Base-by-base conservation (phyloP, 2,329 filamentous ascomycete genomes). In the Phialophora expanda region DNA sequence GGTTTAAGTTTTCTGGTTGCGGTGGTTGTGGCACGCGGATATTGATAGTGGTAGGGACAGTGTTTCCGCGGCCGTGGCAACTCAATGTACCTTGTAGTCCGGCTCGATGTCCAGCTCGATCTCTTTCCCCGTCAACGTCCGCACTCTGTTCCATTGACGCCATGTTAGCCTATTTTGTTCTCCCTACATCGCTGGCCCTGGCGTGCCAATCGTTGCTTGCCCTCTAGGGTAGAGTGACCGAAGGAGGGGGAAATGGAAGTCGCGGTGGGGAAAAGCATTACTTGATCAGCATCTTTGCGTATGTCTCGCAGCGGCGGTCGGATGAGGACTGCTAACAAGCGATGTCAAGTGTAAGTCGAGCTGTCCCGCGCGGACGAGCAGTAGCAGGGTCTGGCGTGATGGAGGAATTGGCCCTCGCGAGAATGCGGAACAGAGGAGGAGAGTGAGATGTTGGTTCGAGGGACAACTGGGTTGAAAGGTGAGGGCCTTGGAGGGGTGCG, bases 71-170 rank as follows among this genome's bases (percentile, higher is more conserved):
- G 8, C 38, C 12, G 5, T 44, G 14, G 17, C 38, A 44, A n/a
- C 17, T 44, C 38, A 44, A 60, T 54, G n/a, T 81, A 96, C 93
- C 86, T 93, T 97, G 86, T 96, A 96, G 76, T 92, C 89, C 61
- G 88, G 85, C 84, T 98, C 95, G 77, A 99, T 96, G 77, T 98
- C 93, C 75, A 99, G 88, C 85, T 98, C 94, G 78, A 98, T 98
- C 83, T 99, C 93, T 85, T 98, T 98, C 76, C 95, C 95, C 70
- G 95, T 98, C 71, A 99, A 89, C 69, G 95, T 99, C 77, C 95
- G 91, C 78, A 99, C 94, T 85, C 94, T 99, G 46, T 61, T 41
- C 46, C 20, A 28, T 51, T 26, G 38, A 44, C 8, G 38, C 17
- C 38, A 44, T 44, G 38, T 44, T 44, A 44, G 38, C 38, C 38